phyloP scores from a whole-genome alignment of 2,329 filamentous ascomycete species.

The Balansia obtecta region DNA sequence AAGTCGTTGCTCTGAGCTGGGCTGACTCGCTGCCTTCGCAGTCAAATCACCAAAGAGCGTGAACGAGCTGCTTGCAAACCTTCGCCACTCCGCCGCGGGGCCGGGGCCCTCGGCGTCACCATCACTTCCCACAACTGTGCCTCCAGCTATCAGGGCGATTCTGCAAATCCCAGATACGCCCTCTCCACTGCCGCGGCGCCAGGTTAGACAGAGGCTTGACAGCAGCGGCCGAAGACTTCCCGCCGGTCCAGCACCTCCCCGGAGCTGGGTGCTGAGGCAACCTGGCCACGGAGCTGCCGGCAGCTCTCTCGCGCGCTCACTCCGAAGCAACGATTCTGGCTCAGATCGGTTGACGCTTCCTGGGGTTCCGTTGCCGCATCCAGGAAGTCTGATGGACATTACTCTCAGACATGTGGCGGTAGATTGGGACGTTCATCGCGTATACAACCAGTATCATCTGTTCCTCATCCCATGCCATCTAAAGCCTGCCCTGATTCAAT shows the following conservation, averaged over 20 bases:
- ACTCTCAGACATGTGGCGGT: slow-evolving; percentile 35
- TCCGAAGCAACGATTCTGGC: slow-evolving; percentile 11
- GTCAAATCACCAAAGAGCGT: slow-evolving; percentile 30
- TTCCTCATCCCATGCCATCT: slow-evolving; percentile 41
- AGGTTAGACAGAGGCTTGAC: slow-evolving; percentile 29
- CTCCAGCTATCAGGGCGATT: slow-evolving; percentile 44
- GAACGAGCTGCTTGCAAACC: slow-evolving; percentile 46
- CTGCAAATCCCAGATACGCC: slow-evolving; percentile 47
- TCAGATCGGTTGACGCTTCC: slow-evolving; percentile 26
- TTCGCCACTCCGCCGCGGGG: slow-evolving; percentile 34
- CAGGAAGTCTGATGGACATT: slow-evolving; percentile 38
- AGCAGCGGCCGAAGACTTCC: slow-evolving; percentile 37
- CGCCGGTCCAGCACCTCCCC: slow-evolving; percentile 45
- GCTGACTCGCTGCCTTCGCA: slow-evolving; percentile 5
- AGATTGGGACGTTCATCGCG: slow-evolving; percentile 42
- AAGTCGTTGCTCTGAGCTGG: neutral
- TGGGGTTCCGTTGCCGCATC: slow-evolving; percentile 29
- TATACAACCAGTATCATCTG: slow-evolving; percentile 45
- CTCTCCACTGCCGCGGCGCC: slow-evolving; percentile 34
- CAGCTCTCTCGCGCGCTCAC: slow-evolving; percentile 8
- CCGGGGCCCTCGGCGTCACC: slow-evolving; percentile 16
- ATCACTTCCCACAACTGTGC: slow-evolving; percentile 28
- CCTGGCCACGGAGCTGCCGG: slow-evolving; percentile 8
- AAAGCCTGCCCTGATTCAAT: slow-evolving; percentile 37
- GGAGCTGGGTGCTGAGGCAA: slow-evolving; percentile 36